Evolutionary conservation across 2,329 filamentous ascomycete species (phyloP), one percentile per base, ranked within the genome.

Genomic region (Lecanosticta acicola): DNA sequence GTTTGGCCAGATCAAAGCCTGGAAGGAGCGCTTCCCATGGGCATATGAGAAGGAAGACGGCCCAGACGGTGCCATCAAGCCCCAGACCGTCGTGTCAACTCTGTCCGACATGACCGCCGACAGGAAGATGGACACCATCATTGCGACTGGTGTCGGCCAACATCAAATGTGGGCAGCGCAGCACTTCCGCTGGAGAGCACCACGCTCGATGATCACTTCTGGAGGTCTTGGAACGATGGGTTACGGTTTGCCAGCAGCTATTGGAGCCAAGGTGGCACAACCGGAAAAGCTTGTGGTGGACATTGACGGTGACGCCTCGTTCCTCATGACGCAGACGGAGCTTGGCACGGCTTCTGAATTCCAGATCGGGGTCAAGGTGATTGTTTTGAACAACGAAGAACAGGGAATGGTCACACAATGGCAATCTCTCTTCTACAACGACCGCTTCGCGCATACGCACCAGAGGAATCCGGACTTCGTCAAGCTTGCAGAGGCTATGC

Each of bases 161-260:
- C 91, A 97, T 73, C 91, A 98, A 70, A 97, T 97, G 93, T 97
- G 91, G 93, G 79, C 87, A 19, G 93, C 90, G 3, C 91, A 97
- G 73, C 90, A 95, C 75, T 97, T 89, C 81, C 81, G 89, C 61
- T 97, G 93, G 91, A 80, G 88, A 54, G 73, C 89, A 61, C 91
- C 93, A 24, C 83, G 93, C 57, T 87, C 86, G 53, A 94, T 97
- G 85, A 85, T 98, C 71, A 96, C 91, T 24, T 96, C 90, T 1
- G 93, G 93, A 67, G 93, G 93, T 66, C 81, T 97, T 14, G 89
- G 90, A 51, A 94, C 88, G 14, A 97, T 97, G 93, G 93, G 93
- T 48, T 97, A 80, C 71, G 93, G 93, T 65, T 80, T 98, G 35
- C 93, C 93, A 18, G 87, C 90, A 18, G 90, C 93, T 53, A 97